Base-by-base conservation (phyloP, 441 rosid species). In the Theobroma grandiflorum region DNA sequence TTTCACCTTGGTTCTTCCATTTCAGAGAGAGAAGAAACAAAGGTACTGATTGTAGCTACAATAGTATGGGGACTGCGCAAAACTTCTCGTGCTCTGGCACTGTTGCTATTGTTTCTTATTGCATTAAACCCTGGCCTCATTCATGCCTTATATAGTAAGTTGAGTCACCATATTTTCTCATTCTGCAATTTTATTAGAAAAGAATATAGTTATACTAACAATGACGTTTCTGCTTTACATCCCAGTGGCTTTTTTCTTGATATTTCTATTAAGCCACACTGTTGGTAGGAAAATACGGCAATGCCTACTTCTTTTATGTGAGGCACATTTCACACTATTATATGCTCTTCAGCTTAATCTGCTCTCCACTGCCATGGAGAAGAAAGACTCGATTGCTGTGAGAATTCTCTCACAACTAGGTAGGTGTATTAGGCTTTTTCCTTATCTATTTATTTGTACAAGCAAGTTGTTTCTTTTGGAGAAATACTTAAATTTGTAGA, bases 301-400 rank as follows among this genome's bases (percentile, higher is more conserved):
- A 37, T 64, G 61, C 49, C 37, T 76, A 64, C 52, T 76, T 76
- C 79, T 76, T 65, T 52, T 76, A 63, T 76, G 79, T 14, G 79
- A 76, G 72, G 79, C 79, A 50, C 79, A 76, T 76, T 76, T 76
- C 70, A 66, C 79, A 50, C 50, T 76, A 35, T 47, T 76, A 50
- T 76, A 76, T 64, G 63, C 50, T 64, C 72, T 76, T 76, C 72
- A 76, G 70, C 79, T 76, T 64, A 76, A 76, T 64, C 79, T 49
- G 15, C 49, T 76, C 40, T 76, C 79, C 7, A 49, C 55, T 18
- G 18, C 72, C 61, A 64, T 64, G 70, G 72, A 20, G 59, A 65
- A 65, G 62, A 65, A 76, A 65, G 79, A 72, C 31, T 76, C 72
- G 0, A 38, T 65, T 76, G 52, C 72, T 50, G 72, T 20, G 33